Percentiles rank a stretch among this genome's conserved stretches.
phyloP scores from a whole-genome alignment of 176 grass and related monocot species.

The Oryza australiensis region DNA sequence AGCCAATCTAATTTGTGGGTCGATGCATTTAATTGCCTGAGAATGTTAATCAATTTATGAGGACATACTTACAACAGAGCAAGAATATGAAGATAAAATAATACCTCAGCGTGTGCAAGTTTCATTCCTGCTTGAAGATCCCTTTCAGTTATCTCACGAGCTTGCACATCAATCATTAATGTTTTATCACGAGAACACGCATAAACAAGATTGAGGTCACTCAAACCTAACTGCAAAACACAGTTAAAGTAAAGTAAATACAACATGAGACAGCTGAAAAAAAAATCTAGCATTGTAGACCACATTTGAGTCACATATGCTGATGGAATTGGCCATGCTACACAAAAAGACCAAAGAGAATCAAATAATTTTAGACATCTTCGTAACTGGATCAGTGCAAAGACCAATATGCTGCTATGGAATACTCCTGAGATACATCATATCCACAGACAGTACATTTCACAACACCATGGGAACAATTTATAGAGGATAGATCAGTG shows the following conservation, averaged over 20 bases:
- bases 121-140: constrained; percentile 87
- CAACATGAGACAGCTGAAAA: constrained; percentile 22
- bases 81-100: constrained; percentile 27
- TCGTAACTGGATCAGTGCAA: neutral
- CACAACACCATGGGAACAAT: constrained; percentile 11
- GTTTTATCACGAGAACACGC: constrained; percentile 90
- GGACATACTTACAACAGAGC: constrained; percentile 12
- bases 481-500: constrained; percentile 8
- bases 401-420: neutral
- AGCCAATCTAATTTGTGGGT: constrained; percentile 93
- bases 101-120: constrained; percentile 89
- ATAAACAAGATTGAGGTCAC: constrained; percentile 98
- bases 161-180: constrained; percentile 99
- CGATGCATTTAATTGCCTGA: constrained; percentile 91
- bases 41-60: constrained; percentile 35
- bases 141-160: constrained; percentile 94
- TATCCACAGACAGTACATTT: constrained; percentile 5
- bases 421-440: constrained; percentile 10
- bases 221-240: constrained; percentile 71
- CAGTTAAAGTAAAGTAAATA: neutral
- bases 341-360: neutral
- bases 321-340: neutral
- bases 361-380: neutral
- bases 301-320: neutral
- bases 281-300: constrained; percentile 6